A percentile compares a stretch with the other conserved stretches of the same genome.
Conservation (phyloP, 768 basidiomycete genomes). For the Lactarius pseudohatsudake region DNA sequence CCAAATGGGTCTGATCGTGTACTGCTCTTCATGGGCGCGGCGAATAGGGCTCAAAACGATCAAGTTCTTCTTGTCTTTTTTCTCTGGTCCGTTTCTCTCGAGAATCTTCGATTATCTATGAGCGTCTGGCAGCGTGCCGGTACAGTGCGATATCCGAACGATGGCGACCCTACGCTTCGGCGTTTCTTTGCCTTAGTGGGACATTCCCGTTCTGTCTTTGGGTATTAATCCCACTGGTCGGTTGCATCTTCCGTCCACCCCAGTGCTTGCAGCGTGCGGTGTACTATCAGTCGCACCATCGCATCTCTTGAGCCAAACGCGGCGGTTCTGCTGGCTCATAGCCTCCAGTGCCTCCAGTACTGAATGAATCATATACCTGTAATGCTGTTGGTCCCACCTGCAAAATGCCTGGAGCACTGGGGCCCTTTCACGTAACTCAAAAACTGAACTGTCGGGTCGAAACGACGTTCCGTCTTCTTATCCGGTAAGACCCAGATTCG, state of each 20-base stretch:
- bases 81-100: conserved; percentile 2
- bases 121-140: not conserved
- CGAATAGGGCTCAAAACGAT: not conserved
- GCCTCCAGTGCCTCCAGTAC: not conserved
- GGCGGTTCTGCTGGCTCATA: not conserved
- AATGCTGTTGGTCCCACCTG: not conserved
- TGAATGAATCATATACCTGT: not conserved
- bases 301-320: not conserved
- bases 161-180: not conserved
- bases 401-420: not conserved
- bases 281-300: not conserved
- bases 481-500: conserved; percentile 9
- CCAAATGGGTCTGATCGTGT: not conserved
- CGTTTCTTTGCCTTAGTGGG: not conserved
- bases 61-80: not conserved
- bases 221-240: not conserved
- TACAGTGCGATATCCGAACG: not conserved
- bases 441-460: not conserved
- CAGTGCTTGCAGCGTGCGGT: too few relatives aligned
- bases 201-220: not conserved
- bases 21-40: not conserved
- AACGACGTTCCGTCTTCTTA: not conserved
- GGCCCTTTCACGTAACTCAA: not conserved
- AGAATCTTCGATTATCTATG: conserved; percentile 2
- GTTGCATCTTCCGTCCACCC: not conserved